A percentile compares a stretch with the other conserved stretches of the same genome.
These are phyloP conservation scores for Lagenidium sp. DNA, from an alignment of 352 stramenopile genomes.

Conservation along the genomic window DNA sequence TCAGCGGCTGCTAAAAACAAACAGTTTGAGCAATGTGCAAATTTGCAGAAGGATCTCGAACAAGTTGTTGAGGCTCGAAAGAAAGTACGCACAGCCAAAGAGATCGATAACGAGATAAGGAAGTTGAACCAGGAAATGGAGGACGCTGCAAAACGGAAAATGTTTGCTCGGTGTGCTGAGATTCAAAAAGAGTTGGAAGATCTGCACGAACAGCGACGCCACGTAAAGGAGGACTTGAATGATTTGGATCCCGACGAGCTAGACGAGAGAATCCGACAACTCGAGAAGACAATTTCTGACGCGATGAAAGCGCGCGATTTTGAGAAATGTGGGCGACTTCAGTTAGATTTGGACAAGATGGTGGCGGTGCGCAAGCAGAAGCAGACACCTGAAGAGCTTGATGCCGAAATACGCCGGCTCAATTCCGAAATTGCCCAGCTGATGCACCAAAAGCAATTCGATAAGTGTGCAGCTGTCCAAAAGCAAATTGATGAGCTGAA, in stretches of 20 bases:
- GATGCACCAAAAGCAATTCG: slow-evolving; percentile 81
- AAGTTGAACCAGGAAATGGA: slow-evolving; percentile 77
- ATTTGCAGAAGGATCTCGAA: slow-evolving; percentile 78
- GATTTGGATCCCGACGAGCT: slow-evolving; percentile 79
- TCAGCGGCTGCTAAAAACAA: slow-evolving; percentile 69
- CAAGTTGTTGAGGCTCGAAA: slow-evolving; percentile 73
- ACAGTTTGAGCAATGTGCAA: slow-evolving; percentile 79
- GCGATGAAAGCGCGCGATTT: slow-evolving; percentile 79
- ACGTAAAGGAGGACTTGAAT: slow-evolving; percentile 80
- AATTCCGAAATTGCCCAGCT: slow-evolving; percentile 50
- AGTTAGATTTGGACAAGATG: slow-evolving; percentile 57
- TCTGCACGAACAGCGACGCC: slow-evolving; percentile 58
- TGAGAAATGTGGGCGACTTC: slow-evolving; percentile 61
- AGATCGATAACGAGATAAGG: slow-evolving; percentile 75
- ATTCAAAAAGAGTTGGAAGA: slow-evolving; percentile 76
- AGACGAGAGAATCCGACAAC: slow-evolving; percentile 62
- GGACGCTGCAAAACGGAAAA: slow-evolving; percentile 51
- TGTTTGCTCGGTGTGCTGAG: slow-evolving; percentile 74
- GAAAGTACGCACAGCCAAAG: slow-evolving; percentile 80
- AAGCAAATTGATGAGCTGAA: slow-evolving; percentile 79
- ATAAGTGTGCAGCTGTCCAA: slow-evolving; percentile 81
- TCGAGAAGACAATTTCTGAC: slow-evolving; percentile 59
- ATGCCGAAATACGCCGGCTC: slow-evolving; percentile 65
- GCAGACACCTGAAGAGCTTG: slow-evolving; percentile 75
- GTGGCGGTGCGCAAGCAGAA: slow-evolving; percentile 78